Conservation (phyloP, 2,329 filamentous ascomycete genomes). For the Albophoma yamanashiensis region DNA sequence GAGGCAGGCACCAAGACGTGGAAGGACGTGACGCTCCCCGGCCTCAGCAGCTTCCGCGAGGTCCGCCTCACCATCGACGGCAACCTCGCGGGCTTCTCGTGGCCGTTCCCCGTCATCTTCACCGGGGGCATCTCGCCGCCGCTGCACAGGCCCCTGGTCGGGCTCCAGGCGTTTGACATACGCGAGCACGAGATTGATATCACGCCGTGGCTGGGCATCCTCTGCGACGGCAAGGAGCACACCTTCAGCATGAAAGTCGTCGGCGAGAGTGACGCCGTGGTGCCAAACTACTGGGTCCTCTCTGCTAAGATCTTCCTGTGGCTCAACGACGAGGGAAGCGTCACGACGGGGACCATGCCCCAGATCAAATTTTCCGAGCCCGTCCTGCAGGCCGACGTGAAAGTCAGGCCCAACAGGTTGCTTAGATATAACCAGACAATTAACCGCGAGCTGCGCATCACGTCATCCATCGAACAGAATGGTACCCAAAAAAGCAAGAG, state of each 20-base stretch:
- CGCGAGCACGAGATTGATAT: slow-evolving; percentile 75
- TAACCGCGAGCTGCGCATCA: slow-evolving; percentile 51
- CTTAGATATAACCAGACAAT: slow-evolving; percentile 29
- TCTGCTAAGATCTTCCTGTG: slow-evolving; percentile 77
- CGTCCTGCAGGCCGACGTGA: not conserved
- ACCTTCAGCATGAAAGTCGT: slow-evolving; percentile 57
- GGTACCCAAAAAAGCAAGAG: slow-evolving; percentile 13
- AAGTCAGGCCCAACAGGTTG: not conserved
- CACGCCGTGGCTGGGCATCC: slow-evolving; percentile 59
- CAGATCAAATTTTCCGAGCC: not conserved
- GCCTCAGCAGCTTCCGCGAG: slow-evolving; percentile 66
- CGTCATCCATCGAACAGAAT: slow-evolving; percentile 34
- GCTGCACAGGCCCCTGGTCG: slow-evolving; percentile 69
- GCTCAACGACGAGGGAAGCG: slow-evolving; percentile 42
- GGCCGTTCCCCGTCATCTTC: slow-evolving; percentile 76
- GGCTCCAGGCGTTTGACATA: slow-evolving; percentile 69
- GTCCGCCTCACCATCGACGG: slow-evolving; percentile 68
- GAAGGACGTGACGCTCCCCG: slow-evolving; percentile 45
- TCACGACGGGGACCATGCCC: slow-evolving; percentile 21
- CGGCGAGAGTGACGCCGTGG: slow-evolving; percentile 49
- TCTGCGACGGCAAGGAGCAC: slow-evolving; percentile 56
- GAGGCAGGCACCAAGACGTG: slow-evolving; percentile 51
- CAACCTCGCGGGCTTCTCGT: slow-evolving; percentile 60
- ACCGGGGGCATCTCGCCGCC: slow-evolving; percentile 70
- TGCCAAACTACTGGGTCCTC: slow-evolving; percentile 50